Conservation (phyloP, 1,139 yeast genomes). For the Kurtzmaniella quercitrusa region DNA sequence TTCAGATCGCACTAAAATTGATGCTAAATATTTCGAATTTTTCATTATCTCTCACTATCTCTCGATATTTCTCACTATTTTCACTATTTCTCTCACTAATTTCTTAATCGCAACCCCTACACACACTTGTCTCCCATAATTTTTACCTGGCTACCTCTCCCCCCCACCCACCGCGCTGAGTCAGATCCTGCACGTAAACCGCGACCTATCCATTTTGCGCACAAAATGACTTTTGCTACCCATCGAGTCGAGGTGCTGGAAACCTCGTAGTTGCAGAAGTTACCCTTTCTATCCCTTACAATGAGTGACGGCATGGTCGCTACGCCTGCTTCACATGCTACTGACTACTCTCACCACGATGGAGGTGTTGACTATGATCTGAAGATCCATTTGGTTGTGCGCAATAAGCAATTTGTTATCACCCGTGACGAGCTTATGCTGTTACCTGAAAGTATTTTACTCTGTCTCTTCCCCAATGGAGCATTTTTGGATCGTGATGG, state of each 20-base stretch:
- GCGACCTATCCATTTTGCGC: not conserved
- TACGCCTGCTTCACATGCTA: constrained; percentile 51
- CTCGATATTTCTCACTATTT: no score
- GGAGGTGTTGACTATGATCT: constrained; percentile 52
- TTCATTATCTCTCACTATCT: no score
- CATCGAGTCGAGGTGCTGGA: constrained; percentile 1
- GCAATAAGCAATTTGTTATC: constrained; percentile 63
- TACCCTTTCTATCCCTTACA: not conserved
- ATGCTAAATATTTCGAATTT: no score
- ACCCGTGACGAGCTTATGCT: constrained; percentile 88
- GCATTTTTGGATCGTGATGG: constrained; percentile 75
- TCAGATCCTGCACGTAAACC: not conserved
- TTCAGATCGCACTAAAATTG: no score
- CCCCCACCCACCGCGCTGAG: not conserved
- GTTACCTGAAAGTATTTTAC: constrained; percentile 82
- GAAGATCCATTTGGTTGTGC: constrained; percentile 59
- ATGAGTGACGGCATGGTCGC: constrained; percentile 53
- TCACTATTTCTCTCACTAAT: no score
- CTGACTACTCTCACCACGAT: constrained; percentile 19
- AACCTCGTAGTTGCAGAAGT: not conserved
- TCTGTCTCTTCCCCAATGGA: constrained; percentile 88
- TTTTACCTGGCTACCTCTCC: no score
- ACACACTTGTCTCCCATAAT: no score
- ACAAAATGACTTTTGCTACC: not conserved
- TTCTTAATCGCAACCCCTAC: no score